Percentiles rank a stretch among this genome's conserved stretches.
phyloP scores from a whole-genome alignment of 306 rosid genomes.

The Psophocarpus tetragonolobus region DNA sequence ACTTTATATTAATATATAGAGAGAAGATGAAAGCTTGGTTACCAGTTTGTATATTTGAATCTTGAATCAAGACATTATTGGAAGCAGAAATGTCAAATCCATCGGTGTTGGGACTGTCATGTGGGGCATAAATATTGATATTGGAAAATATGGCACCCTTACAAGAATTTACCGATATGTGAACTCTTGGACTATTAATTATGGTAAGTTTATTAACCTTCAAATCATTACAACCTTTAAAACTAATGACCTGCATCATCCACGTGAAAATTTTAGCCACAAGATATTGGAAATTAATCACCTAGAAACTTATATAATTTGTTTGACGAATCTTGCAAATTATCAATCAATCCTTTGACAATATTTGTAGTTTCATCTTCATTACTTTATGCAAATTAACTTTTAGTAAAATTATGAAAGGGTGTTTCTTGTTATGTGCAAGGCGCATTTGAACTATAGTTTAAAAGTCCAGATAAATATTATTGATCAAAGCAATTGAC shows the following conservation, averaged over 20 bases:
- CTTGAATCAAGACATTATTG: slow-evolving; percentile 11
- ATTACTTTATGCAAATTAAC: too few species aligned
- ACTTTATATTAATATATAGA: too few species aligned
- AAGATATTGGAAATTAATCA: too few species aligned
- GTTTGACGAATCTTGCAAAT: too few species aligned
- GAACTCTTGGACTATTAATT: slow-evolving; percentile 26
- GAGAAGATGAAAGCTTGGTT: slow-evolving; percentile 16
- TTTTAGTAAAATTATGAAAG: too few species aligned
- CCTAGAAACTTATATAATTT: too few species aligned
- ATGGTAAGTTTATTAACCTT: neutral
- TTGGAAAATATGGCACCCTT: neutral
- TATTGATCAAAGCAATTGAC: too few species aligned
- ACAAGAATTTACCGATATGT: slow-evolving; percentile 1
- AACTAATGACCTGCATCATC: neutral
- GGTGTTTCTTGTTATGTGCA: too few species aligned
- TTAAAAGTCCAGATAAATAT: too few species aligned
- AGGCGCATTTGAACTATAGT: too few species aligned
- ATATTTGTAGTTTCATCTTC: too few species aligned
- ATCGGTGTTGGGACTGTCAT: slow-evolving; percentile 45
- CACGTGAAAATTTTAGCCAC: neutral
- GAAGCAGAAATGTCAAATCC: slow-evolving; percentile 14
- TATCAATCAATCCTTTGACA: too few species aligned
- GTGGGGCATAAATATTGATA: slow-evolving; percentile 29
- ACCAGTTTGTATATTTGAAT: slow-evolving; percentile 39
- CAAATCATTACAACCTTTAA: slow-evolving; percentile 21